Evolutionary conservation across 1,284 basidiomycete species (phyloP).

Genomic region (Trametes hirsuta): DNA sequence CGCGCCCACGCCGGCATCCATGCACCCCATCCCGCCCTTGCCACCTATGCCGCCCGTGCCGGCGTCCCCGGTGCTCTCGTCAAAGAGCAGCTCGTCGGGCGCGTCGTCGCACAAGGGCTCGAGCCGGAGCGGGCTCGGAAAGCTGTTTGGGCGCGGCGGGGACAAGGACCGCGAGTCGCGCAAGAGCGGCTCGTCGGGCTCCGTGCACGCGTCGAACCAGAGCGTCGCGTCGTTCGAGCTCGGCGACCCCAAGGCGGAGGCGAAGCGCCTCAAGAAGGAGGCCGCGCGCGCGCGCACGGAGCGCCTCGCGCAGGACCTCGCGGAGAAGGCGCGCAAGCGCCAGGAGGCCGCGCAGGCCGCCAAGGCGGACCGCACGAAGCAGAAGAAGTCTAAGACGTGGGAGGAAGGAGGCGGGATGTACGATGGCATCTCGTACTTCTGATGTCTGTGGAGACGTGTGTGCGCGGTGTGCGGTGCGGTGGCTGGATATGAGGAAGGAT

Average conservation of each 20-base stretch:
- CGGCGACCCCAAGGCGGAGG: constrained; percentile 45
- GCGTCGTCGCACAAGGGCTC: constrained; percentile 1
- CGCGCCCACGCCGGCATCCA: background rate
- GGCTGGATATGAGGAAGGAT: background rate
- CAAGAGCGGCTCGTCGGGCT: constrained; percentile 14
- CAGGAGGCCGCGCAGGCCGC: constrained; percentile 18
- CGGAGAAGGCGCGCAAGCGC: constrained; percentile 21
- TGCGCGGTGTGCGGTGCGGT: background rate
- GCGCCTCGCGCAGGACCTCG: constrained; percentile 44
- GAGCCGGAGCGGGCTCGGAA: constrained; percentile 15
- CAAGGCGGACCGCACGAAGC: constrained; percentile 8
- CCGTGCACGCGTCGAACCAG: constrained; percentile 6
- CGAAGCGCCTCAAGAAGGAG: constrained; percentile 50
- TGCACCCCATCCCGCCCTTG: too few species aligned
- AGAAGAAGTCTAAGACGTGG: constrained; percentile 16
- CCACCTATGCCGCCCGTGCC: background rate
- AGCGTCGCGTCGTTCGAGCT: constrained; percentile 23
- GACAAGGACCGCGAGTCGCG: constrained; percentile 5
- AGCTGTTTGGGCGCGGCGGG: constrained; percentile 17
- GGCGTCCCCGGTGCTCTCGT: constrained; percentile 11
- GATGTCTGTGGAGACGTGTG: background rate
- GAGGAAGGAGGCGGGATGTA: constrained; percentile 24
- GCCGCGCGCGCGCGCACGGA: constrained; percentile 44
- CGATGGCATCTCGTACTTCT: constrained; percentile 24
- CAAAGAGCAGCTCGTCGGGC: constrained; percentile 1